phyloP scores from a whole-genome alignment of 106 monocot species.

The Xerophyta viscosa region DNA sequence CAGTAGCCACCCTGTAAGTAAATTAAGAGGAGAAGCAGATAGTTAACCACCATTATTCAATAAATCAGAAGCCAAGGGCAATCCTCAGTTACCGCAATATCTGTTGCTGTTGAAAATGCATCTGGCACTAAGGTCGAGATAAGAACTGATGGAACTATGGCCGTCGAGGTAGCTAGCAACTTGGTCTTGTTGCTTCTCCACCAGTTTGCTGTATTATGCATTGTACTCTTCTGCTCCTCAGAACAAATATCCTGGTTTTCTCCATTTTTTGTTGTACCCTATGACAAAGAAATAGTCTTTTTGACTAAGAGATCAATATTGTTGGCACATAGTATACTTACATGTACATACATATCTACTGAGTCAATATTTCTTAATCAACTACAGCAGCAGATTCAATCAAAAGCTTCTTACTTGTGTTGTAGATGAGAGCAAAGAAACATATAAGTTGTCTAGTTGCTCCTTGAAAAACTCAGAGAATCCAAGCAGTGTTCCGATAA shows the following conservation, averaged over 20 bases:
- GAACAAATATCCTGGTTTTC: background rate
- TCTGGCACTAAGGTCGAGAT: slow-evolving; percentile 33
- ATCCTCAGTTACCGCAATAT: slow-evolving; percentile 33
- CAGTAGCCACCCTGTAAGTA: slow-evolving; percentile 52
- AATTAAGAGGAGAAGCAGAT: too few species aligned
- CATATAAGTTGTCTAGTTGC: slow-evolving; percentile 18
- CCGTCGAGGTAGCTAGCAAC: slow-evolving; percentile 17
- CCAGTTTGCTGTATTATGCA: slow-evolving; percentile 1
- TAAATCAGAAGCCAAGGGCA: too few species aligned
- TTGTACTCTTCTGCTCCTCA: background rate
- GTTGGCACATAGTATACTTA: too few species aligned
- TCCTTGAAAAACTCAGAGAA: slow-evolving; percentile 51
- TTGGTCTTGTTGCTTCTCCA: slow-evolving; percentile 20
- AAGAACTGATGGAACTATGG: slow-evolving; percentile 28
- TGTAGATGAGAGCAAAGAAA: background rate
- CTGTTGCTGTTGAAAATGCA: slow-evolving; percentile 46
- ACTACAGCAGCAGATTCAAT: background rate
- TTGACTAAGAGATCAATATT: background rate
- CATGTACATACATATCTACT: too few species aligned
- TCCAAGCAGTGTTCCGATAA: slow-evolving; percentile 54
- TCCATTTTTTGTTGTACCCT: slow-evolving; percentile 1
- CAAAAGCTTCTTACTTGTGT: slow-evolving; percentile 1
- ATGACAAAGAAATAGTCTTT: background rate
- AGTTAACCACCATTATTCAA: too few species aligned
- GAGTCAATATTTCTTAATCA: too few species aligned